These are phyloP conservation scores for Epichloe amarillans DNA, from an alignment of 2,329 filamentous ascomycete species.

Conservation along the genomic window DNA sequence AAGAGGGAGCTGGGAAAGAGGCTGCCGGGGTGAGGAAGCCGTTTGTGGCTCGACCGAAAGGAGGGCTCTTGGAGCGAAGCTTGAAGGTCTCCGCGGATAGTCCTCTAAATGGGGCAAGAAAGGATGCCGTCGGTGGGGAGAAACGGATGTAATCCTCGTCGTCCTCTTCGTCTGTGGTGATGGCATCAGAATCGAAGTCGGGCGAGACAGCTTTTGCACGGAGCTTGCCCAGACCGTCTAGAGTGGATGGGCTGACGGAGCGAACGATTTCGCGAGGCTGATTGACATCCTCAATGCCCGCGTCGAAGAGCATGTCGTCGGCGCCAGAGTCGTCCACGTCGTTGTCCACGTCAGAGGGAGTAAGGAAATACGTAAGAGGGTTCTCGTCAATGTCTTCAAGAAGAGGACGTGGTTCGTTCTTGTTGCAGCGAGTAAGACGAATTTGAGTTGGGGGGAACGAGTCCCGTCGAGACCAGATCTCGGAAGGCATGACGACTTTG, in stretches of 20 bases:
- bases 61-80: slow-evolving; percentile 18
- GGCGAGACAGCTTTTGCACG: slow-evolving; percentile 21
- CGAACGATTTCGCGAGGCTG: slow-evolving; percentile 33
- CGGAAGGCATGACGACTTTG: slow-evolving; percentile 20
- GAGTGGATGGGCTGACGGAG: slow-evolving; percentile 43
- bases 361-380: slow-evolving; percentile 43
- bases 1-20: slow-evolving; percentile 6
- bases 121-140: slow-evolving; percentile 22
- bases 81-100: slow-evolving; percentile 24
- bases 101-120: slow-evolving; percentile 30
- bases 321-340: slow-evolving; percentile 26
- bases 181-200: slow-evolving; percentile 27
- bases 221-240: slow-evolving; percentile 36
- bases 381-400: slow-evolving; percentile 38
- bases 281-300: slow-evolving; percentile 40
- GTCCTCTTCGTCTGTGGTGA: slow-evolving; percentile 32
- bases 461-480: slow-evolving; percentile 25
- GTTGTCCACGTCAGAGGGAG: slow-evolving; percentile 30
- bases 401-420: slow-evolving; percentile 24
- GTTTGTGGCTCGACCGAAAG: slow-evolving; percentile 18
- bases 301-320: slow-evolving; percentile 39
- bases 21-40: slow-evolving; percentile 14
- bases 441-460: slow-evolving; percentile 42
- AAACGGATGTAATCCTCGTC: slow-evolving; percentile 39
- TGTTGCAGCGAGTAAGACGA: slow-evolving; percentile 25